Evolutionary conservation across 1,139 yeast genomes (phyloP).

Genomic region (Hansenula sp.): DNA sequence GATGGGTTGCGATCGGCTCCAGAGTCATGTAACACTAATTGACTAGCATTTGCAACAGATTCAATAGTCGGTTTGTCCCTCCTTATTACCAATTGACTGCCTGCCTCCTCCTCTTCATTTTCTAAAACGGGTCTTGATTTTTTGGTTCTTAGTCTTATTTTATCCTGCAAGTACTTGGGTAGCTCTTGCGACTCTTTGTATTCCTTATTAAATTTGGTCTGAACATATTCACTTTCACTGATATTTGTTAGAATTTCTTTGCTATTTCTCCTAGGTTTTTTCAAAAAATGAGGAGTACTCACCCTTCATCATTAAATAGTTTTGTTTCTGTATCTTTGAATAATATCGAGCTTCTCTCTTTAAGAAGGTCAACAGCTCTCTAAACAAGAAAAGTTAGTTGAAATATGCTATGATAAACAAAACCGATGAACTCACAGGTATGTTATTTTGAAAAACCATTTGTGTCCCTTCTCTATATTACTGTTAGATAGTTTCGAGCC

Average conservation of each 20-base stretch:
- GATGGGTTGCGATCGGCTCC: slow-evolving; percentile 16
- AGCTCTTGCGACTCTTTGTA: slow-evolving; percentile 20
- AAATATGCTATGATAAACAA: no score
- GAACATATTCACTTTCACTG: slow-evolving; percentile 17
- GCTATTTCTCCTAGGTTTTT: no score
- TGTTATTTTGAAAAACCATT: slow-evolving; percentile 9
- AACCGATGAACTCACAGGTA: no score
- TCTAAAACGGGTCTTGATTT: slow-evolving; percentile 13
- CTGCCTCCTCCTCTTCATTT: slow-evolving; percentile 6
- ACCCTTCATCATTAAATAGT: slow-evolving; percentile 6
- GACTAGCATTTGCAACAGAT: slow-evolving; percentile 1
- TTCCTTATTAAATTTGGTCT: slow-evolving; percentile 26
- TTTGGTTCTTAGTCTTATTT: slow-evolving; percentile 13
- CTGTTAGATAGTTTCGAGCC: no score
- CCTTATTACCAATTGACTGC: slow-evolving; percentile 6
- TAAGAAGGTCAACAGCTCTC: slow-evolving; percentile 11
- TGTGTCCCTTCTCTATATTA: no score
- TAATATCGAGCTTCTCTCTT: slow-evolving; percentile 10
- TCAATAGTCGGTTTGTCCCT: background rate
- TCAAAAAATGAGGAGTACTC: background rate
- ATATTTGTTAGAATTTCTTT: no score
- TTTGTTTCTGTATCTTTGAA: slow-evolving; percentile 8
- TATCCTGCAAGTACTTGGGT: slow-evolving; percentile 23
- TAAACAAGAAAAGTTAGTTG: slow-evolving; percentile 2
- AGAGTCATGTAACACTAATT: slow-evolving; percentile 9